Evolutionary conservation across 208 protist genomes (phyloP).

Genomic region (Acanthamoeba castellanii): DNA sequence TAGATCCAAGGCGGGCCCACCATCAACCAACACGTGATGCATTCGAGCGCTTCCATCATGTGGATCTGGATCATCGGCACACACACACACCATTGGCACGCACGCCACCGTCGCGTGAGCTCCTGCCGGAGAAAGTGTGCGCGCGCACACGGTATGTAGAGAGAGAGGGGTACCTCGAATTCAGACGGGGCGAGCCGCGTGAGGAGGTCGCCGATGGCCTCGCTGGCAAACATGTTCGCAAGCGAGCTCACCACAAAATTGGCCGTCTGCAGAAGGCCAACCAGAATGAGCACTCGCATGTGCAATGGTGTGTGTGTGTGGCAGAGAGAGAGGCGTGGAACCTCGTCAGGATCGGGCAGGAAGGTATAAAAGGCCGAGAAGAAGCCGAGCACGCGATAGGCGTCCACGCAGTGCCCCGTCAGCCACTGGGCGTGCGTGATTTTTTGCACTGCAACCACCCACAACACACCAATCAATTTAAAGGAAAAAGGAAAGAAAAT

Average conservation of each 20-base stretch:
- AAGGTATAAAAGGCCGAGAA: slow-evolving; percentile 51
- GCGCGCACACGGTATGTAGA: background rate
- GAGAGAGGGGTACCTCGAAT: background rate
- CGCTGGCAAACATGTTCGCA: background rate
- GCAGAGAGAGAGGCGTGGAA: background rate
- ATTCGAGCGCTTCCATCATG: slow-evolving; percentile 43
- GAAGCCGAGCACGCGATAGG: slow-evolving; percentile 34
- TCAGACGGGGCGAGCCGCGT: background rate
- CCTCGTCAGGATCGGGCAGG: slow-evolving; percentile 52
- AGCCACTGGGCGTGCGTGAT: slow-evolving; percentile 30
- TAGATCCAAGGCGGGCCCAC: slow-evolving; percentile 27
- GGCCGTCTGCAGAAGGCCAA: background rate
- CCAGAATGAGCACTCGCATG: too few species aligned
- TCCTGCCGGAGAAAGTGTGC: too few species aligned
- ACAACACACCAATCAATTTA: background rate
- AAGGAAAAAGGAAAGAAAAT: background rate
- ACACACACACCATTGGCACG: too few species aligned
- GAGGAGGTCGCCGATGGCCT: background rate
- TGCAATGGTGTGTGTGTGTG: background rate
- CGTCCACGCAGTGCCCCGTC: slow-evolving; percentile 53
- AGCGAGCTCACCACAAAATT: slow-evolving; percentile 65
- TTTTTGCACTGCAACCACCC: background rate
- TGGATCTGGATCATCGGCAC: too few species aligned
- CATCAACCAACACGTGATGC: slow-evolving; percentile 51
- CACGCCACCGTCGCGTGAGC: background rate